Evolutionary conservation across 1,284 basidiomycete genomes (phyloP).

Genomic region (Boletus semigastroideus): DNA sequence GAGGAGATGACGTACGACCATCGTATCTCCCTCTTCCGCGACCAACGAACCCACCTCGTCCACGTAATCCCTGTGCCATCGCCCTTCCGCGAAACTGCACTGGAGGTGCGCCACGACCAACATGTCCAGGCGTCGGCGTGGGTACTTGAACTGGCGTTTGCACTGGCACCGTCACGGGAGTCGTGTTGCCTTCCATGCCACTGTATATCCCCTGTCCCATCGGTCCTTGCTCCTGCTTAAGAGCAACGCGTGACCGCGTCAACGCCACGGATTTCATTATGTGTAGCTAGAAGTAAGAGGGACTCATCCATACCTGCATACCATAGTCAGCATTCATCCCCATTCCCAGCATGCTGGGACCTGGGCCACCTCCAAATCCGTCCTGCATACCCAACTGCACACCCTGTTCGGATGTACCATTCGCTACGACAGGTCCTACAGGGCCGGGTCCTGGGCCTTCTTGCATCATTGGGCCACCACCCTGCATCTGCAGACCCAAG

Average conservation of each 20-base stretch:
- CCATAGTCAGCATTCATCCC: constrained; percentile 48
- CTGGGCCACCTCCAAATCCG: constrained; percentile 43
- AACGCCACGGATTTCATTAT: constrained; percentile 39
- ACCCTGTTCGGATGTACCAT: constrained; percentile 44
- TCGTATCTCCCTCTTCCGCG: constrained; percentile 49
- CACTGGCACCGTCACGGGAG: constrained; percentile 35
- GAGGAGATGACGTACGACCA: constrained; percentile 36
- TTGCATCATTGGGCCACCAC: constrained; percentile 42
- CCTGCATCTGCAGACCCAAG: constrained; percentile 44
- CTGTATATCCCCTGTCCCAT: constrained; percentile 59
- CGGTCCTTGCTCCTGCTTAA: constrained; percentile 39
- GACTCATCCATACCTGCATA: constrained; percentile 56
- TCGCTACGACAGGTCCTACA: constrained; percentile 35
- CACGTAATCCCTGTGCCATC: constrained; percentile 39
- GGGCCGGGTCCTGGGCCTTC: constrained; percentile 37
- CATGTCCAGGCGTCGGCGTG: constrained; percentile 36
- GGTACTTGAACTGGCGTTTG: constrained; percentile 34
- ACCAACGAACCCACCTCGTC: constrained; percentile 46
- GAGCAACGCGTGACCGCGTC: constrained; percentile 26
- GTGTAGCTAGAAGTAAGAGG: constrained; percentile 39
- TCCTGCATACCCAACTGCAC: constrained; percentile 46
- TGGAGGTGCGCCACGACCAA: constrained; percentile 46
- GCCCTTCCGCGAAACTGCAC: constrained; percentile 58
- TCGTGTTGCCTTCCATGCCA: constrained; percentile 46
- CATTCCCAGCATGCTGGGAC: constrained; percentile 57